Base-by-base conservation (phyloP, 2,329 filamentous ascomycete genomes). In the Ophiobolus disseminans region DNA sequence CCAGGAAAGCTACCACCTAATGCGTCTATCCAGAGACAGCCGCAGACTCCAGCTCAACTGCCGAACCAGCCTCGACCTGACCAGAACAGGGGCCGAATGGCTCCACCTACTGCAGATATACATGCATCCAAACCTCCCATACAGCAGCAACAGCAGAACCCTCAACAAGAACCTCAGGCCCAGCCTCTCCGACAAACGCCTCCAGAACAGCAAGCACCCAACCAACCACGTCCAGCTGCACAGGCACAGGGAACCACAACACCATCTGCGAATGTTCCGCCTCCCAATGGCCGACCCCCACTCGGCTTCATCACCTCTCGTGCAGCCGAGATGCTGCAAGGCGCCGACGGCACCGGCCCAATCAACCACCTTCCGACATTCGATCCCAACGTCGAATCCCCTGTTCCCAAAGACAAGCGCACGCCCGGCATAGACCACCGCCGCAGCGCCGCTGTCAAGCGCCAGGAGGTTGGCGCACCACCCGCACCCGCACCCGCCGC, bases 371-470 rank as follows among this genome's bases (percentile, higher is more conserved):
- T 74, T 11, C 68, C 72, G 0, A 73, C 73, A 1, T 81, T 80
- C 67, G 78, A 81, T 36, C 78, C 78, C 4, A 73, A 80, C 43
- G 75, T 68, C 10, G 78, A 80, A 40, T 78, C 75, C 53, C 91
- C 92, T 0, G 94, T 71, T 13, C 91, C 0, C 91, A 96, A 66
- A 85, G 90, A 53, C 2, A 50, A 70, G 43, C 92, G 93, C 68
- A 97, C 93, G 0, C 88, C 89, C 0, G 92, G 92, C 2, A 82
- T 97, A 30, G 91, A 97, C 64, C 90, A 95, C 66, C 85, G 77
- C 17, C 87, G 84, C 41, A 92, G 89, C 4, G 86, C 87, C 42
- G 90, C 91, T 0, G 76, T 96, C 2, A 82, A 81, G 3, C 82
- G 81, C 53, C 80, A 78, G 31, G 60, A 65, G 21, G 57, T 72